Base-by-base conservation (phyloP, 83 land plant species). In the Larix sibirica region DNA sequence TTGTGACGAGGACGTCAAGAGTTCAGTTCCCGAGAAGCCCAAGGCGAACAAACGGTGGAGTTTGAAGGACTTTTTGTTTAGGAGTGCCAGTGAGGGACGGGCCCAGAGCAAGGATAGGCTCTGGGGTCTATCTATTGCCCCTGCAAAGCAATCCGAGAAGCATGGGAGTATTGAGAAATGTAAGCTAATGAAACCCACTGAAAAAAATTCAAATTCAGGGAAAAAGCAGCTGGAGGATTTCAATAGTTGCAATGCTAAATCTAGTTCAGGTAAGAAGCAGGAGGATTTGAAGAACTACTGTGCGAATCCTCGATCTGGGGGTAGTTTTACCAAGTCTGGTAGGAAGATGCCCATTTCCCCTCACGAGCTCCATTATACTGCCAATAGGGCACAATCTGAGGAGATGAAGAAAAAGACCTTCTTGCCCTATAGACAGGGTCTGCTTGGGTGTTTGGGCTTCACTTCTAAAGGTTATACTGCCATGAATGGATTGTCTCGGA, bases 71-170 rank as follows among this genome's bases (percentile, higher is more conserved):
- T 82, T 92, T 62, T 92, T 92, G 87, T 90, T 90, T 84, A 78
- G 94, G 33, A 92, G 92, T 80, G 92, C 90, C 60, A 90, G 92
- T 2, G 92, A 90, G 66, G 92, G 94, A n/a, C 81, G 92, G 10
- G 88, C 89, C 3, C 59, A 89, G 6, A 85, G 84, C 23, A 90
- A 82, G 80, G 90, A 90, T 59, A 83, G 86, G 13, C 77, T 90
- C 24, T 81, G 84, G 81, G 64, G 67, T 2, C 47, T 61, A 0
- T 61, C 50, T 80, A 62, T 38, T 2, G 74, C 64, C 1, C 76
- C 76, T 1, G 76, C 76, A 0, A 69, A 69, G 47, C 74, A 69
- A 31, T 69, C 74, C n/a, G 74, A 69, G 50, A 71, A 71, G 54
- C 76, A 71, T n/a, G 42, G 18, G 76, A 18, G 50, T 40, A 20